A percentile compares a stretch with the other conserved stretches of the same genome.
Evolutionary conservation across 768 basidiomycete species (phyloP).

Genomic region (Kwoniella shandongensis): DNA sequence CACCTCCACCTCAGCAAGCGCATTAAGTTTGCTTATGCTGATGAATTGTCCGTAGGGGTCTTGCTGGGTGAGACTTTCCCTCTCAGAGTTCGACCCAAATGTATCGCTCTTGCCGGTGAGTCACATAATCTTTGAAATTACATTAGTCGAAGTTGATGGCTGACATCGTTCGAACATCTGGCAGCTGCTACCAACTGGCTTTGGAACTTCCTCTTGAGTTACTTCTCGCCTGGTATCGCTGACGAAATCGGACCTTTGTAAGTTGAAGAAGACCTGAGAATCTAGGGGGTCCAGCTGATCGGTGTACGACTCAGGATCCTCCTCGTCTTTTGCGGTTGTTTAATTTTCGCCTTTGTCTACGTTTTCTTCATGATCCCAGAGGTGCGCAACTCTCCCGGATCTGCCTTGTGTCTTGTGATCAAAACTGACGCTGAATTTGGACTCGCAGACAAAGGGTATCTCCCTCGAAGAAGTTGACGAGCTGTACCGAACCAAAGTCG

Average conservation of each 20-base stretch:
- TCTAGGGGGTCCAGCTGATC: no score
- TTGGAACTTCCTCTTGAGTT: slow-evolving; percentile 32
- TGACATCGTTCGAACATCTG: no score
- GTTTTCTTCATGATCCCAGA: slow-evolving; percentile 74
- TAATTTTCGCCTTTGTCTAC: slow-evolving; percentile 66
- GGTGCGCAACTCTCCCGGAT: slow-evolving; percentile 53
- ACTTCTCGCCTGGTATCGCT: slow-evolving; percentile 27
- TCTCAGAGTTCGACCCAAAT: slow-evolving; percentile 72
- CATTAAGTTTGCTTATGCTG: slow-evolving; percentile 30
- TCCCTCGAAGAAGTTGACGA: slow-evolving; percentile 54
- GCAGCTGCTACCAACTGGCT: slow-evolving; percentile 60
- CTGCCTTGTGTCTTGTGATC: neutral
- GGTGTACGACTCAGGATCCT: no score
- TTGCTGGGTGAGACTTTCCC: slow-evolving; percentile 79
- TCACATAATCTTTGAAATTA: no score
- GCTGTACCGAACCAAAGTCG: slow-evolving; percentile 66
- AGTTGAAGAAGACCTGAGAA: neutral
- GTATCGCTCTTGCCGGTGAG: slow-evolving; percentile 65
- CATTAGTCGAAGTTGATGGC: no score
- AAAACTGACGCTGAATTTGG: neutral
- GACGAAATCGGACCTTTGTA: slow-evolving; percentile 27
- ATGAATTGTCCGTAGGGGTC: slow-evolving; percentile 6
- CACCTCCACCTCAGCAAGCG: slow-evolving; percentile 7
- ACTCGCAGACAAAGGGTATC: slow-evolving; percentile 58
- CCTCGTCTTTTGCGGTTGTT: slow-evolving; percentile 73